Conservation (phyloP, 495 filamentous ascomycete genomes). For the Hypoxylon fragiforme region DNA sequence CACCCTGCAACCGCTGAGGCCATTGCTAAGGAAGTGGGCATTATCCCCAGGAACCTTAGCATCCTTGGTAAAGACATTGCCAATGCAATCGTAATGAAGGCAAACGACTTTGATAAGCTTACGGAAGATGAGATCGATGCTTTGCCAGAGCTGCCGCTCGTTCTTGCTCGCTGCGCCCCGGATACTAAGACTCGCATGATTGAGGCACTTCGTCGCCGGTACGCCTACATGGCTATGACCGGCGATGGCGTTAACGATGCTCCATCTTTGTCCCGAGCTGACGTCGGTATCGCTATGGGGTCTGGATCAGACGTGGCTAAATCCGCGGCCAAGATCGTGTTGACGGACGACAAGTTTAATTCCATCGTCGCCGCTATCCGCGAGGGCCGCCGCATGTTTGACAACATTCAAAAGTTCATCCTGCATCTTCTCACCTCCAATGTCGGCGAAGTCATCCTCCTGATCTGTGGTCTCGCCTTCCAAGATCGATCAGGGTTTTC, state of each 20-base stretch:
- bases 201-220: conserved; percentile 65
- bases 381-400: conserved; percentile 73
- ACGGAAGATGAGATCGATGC: conserved; percentile 62
- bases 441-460: conserved; percentile 71
- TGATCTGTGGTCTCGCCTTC: conserved; percentile 73
- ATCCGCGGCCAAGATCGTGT: conserved; percentile 81
- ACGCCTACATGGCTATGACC: conserved; percentile 64
- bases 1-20: conserved; percentile 74
- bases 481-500: conserved; percentile 65
- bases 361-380: conserved; percentile 74
- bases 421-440: conserved; percentile 74
- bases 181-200: conserved; percentile 72
- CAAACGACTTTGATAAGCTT: conserved; percentile 64
- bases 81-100: conserved; percentile 62
- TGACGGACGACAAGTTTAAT: conserved; percentile 89
- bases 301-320: conserved; percentile 90
- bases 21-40: conserved; percentile 76
- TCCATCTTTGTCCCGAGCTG: conserved; percentile 73
- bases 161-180: conserved; percentile 67
- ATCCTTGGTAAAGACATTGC: conserved; percentile 57
- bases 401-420: conserved; percentile 83
- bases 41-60: conserved; percentile 62
- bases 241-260: conserved; percentile 88
- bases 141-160: conserved; percentile 61
- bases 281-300: conserved; percentile 88